Evolutionary conservation across 2,329 filamentous ascomycete species (phyloP).

Genomic region (Alternaria atra): DNA sequence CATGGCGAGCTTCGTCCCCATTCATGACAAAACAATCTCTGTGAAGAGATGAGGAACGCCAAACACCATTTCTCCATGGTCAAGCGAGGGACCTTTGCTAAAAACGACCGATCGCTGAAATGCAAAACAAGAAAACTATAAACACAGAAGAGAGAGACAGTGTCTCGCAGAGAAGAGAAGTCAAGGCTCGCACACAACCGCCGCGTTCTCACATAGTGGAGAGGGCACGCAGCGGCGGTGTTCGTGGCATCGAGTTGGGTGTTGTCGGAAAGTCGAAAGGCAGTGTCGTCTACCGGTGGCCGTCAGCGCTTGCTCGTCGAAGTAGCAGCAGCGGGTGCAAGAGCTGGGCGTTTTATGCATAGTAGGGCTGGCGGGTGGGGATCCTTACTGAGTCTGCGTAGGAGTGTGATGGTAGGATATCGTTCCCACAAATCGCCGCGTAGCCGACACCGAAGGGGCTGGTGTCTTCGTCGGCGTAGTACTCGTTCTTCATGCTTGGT

Average conservation of each 20-base stretch:
- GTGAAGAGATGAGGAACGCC: slow-evolving; percentile 28
- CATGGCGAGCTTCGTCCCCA: slow-evolving; percentile 10
- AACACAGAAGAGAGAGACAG: slow-evolving; percentile 37
- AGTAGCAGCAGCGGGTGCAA: slow-evolving; percentile 33
- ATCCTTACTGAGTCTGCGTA: slow-evolving; percentile 78
- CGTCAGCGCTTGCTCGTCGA: slow-evolving; percentile 50
- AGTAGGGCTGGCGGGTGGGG: slow-evolving; percentile 53
- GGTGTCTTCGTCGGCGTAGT: slow-evolving; percentile 66
- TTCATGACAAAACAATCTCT: slow-evolving; percentile 12
- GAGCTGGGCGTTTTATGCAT: slow-evolving; percentile 44
- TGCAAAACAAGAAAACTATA: slow-evolving; percentile 46
- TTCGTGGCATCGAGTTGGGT: slow-evolving; percentile 76
- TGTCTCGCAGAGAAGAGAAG: slow-evolving; percentile 24
- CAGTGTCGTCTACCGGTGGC: slow-evolving; percentile 68
- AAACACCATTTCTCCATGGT: slow-evolving; percentile 37
- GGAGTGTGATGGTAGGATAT: slow-evolving; percentile 66
- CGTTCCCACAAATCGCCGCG: slow-evolving; percentile 69
- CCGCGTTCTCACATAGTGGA: slow-evolving; percentile 31
- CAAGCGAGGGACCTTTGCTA: slow-evolving; percentile 45
- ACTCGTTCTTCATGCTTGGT: slow-evolving; percentile 72
- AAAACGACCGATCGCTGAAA: slow-evolving; percentile 48
- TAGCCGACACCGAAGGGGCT: slow-evolving; percentile 75
- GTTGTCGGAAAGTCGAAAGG: slow-evolving; percentile 72
- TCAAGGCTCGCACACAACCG: slow-evolving; percentile 9
- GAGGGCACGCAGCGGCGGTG: slow-evolving; percentile 62